Conservation (phyloP, 345 rosid genomes). For the Aquilaria malaccensis region DNA sequence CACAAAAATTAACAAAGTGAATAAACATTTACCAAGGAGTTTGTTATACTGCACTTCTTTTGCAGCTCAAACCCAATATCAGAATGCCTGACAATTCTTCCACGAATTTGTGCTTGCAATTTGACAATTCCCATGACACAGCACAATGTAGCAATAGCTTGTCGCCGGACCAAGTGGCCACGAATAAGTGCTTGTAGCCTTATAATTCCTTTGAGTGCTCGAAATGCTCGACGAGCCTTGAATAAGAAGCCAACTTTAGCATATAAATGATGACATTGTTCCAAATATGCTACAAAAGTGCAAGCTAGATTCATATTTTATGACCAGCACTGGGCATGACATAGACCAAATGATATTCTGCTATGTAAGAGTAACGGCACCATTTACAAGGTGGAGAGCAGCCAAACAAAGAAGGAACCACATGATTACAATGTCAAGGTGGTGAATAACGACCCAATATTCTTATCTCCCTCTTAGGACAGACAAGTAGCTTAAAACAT, state of each 20-base stretch:
- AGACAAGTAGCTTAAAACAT: no score
- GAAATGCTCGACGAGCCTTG: slow-evolving; percentile 95
- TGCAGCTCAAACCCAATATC: slow-evolving; percentile 44
- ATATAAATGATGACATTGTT: not conserved
- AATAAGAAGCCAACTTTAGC: slow-evolving; percentile 28
- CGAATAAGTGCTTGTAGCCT: slow-evolving; percentile 96
- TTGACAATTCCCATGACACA: slow-evolving; percentile 77
- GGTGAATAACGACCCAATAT: no score
- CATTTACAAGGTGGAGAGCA: no score
- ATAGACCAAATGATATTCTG: no score
- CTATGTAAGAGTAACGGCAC: no score
- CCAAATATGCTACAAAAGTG: no score
- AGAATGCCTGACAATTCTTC: slow-evolving; percentile 51
- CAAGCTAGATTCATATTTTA: not conserved
- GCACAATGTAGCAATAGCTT: slow-evolving; percentile 72
- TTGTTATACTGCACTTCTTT: slow-evolving; percentile 20
- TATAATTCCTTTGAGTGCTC: slow-evolving; percentile 92
- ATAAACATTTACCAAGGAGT: slow-evolving; percentile 43
- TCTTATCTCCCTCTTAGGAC: no score
- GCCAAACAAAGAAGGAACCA: no score
- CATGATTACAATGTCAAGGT: no score
- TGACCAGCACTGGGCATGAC: no score
- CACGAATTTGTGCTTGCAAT: slow-evolving; percentile 77
- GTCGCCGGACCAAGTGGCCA: slow-evolving; percentile 93
- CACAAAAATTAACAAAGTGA: not conserved